Conservation (phyloP, 129 eudicot genomes). For the Tagetes patula region DNA sequence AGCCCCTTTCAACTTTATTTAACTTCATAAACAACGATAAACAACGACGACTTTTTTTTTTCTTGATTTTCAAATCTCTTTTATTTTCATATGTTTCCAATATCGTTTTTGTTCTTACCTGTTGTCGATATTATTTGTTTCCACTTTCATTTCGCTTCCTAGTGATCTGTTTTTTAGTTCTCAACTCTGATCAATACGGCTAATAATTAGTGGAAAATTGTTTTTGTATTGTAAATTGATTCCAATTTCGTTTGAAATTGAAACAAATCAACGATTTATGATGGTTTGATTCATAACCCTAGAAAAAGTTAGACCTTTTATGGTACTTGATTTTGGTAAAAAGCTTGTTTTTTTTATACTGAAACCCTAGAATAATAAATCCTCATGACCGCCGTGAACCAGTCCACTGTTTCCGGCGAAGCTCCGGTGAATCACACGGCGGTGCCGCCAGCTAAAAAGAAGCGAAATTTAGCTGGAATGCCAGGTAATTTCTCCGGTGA, state of each 20-base stretch:
- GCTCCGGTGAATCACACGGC: conserved; percentile 57
- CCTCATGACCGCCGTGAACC: conserved; percentile 54
- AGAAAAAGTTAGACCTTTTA: conserved; percentile 14
- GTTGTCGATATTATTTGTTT: background rate
- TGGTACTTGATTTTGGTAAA: conserved; percentile 14
- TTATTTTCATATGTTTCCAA: conserved; percentile 19
- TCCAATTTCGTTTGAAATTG: conserved; percentile 28
- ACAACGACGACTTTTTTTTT: conserved; percentile 31
- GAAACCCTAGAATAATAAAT: conserved; percentile 16
- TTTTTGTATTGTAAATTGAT: conserved; percentile 25
- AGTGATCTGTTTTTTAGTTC: background rate
- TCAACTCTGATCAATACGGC: conserved; percentile 22
- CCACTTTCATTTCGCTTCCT: conserved; percentile 13
- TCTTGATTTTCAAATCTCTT: conserved; percentile 6
- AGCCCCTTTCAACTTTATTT: conserved; percentile 10
- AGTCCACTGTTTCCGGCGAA: conserved; percentile 66
- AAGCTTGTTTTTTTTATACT: too few relatives aligned
- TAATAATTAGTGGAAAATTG: conserved; percentile 26
- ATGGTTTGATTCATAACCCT: conserved; percentile 23
- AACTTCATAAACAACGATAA: conserved; percentile 13
- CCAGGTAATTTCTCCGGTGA: conserved; percentile 53
- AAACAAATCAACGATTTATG: conserved; percentile 35
- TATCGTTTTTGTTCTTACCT: conserved; percentile 12
- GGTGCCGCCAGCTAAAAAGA: conserved; percentile 49
- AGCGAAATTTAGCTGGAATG: conserved; percentile 93